Evolutionary conservation across 495 filamentous ascomycete genomes (phyloP).

Genomic region (Penicillium maclennaniae): DNA sequence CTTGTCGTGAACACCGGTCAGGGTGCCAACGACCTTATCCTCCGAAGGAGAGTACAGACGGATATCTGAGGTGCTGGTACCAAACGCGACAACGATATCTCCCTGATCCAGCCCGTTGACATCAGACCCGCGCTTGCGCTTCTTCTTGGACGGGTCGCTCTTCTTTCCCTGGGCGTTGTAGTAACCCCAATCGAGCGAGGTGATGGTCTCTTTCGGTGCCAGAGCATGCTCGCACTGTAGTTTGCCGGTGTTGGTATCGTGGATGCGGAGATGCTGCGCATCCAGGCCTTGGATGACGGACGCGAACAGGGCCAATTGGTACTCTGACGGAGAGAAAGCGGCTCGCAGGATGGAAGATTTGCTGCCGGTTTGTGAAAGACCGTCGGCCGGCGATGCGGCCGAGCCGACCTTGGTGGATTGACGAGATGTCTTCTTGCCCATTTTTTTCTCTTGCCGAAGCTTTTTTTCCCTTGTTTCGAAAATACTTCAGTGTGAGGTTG

Average conservation of each 20-base stretch:
- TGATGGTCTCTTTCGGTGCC: conserved; percentile 47
- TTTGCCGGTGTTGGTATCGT: conserved; percentile 54
- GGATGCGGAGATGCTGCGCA: conserved; percentile 56
- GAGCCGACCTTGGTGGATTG: conserved; percentile 45
- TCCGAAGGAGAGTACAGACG: conserved; percentile 52
- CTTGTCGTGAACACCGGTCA: conserved; percentile 50
- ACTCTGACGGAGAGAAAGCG: conserved; percentile 53
- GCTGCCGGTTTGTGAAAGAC: conserved; percentile 33
- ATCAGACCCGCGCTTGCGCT: conserved; percentile 50
- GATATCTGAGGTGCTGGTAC: conserved; percentile 52
- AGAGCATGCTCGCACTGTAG: conserved; percentile 55
- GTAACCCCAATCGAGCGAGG: conserved; percentile 58
- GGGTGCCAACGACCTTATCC: conserved; percentile 45
- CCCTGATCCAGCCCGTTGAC: conserved; percentile 42
- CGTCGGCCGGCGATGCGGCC: conserved; percentile 42
- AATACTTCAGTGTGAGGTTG: conserved; percentile 3
- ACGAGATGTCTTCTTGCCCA: conserved; percentile 51
- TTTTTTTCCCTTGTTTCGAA: conserved; percentile 10
- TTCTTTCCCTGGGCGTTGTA: conserved; percentile 33
- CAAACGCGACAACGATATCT: conserved; percentile 51
- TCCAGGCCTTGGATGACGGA: conserved; percentile 58
- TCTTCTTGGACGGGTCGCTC: conserved; percentile 49
- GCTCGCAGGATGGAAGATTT: conserved; percentile 51
- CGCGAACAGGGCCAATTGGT: conserved; percentile 56
- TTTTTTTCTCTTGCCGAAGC: conserved; percentile 26